Conservation (phyloP, 202 grass and related monocot species). For the Musa balbisiana region DNA sequence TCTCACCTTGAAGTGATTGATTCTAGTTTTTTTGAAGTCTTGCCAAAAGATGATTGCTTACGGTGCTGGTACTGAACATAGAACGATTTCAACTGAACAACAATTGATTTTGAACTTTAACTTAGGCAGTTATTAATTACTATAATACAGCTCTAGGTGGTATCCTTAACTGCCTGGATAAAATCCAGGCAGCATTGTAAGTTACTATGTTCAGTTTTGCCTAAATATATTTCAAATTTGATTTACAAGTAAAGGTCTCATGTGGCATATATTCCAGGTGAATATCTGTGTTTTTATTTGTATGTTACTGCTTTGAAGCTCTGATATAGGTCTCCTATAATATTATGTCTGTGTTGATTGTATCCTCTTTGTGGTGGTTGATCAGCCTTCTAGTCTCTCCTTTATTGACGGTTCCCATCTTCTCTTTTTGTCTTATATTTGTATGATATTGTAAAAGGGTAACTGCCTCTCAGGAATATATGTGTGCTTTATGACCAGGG, state of each 20-base stretch:
- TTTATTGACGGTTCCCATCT: background rate
- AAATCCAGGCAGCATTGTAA: no score
- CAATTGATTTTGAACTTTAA: background rate
- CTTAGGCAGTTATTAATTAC: background rate
- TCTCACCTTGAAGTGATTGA: background rate
- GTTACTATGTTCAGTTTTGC: background rate
- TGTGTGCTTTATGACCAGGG: no score
- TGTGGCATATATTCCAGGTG: no score
- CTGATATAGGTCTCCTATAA: no score
- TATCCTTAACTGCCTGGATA: no score
- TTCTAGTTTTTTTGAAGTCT: background rate
- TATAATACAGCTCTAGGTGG: background rate
- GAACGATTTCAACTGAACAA: background rate
- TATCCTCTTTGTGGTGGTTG: background rate
- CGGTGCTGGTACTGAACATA: no score
- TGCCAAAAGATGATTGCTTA: no score
- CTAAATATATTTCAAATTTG: background rate
- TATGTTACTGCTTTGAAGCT: no score
- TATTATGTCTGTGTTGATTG: background rate
- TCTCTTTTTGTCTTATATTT: background rate
- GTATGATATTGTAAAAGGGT: no score
- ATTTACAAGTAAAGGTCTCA: no score
- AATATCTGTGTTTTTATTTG: no score
- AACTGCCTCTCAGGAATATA: background rate
- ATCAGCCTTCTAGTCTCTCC: background rate